Percentiles rank a stretch among this genome's conserved stretches.
Evolutionary conservation across 805 yeast species (phyloP).

Genomic region (Lachancea waltii): DNA sequence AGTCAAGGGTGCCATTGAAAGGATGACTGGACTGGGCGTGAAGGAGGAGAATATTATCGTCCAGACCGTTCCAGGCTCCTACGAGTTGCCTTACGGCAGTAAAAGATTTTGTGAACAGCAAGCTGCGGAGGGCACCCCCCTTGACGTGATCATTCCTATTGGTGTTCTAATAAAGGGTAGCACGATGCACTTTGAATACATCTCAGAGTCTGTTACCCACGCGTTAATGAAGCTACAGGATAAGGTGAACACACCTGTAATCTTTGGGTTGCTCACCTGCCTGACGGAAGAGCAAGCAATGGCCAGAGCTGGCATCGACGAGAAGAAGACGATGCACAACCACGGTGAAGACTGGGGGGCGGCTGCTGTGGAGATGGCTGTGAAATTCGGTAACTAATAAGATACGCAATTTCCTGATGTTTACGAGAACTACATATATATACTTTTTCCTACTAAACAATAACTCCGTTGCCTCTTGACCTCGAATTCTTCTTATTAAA

Average conservation of each 20-base stretch:
- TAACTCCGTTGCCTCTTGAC: constrained; percentile 2
- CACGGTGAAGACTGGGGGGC: constrained; percentile 99
- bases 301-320: constrained; percentile 84
- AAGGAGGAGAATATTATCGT: constrained; percentile 66
- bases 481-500: constrained; percentile 38
- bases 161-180: constrained; percentile 94
- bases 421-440: too few relatives aligned
- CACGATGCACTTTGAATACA: constrained; percentile 97
- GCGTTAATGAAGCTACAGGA: constrained; percentile 80
- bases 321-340: constrained; percentile 61
- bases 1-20: constrained; percentile 66
- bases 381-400: constrained; percentile 33
- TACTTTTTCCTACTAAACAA: constrained; percentile 4
- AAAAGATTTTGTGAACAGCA: constrained; percentile 44
- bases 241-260: constrained; percentile 65
- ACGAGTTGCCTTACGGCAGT: constrained; percentile 84
- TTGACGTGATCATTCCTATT: constrained; percentile 87
- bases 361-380: constrained; percentile 94
- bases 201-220: constrained; percentile 81
- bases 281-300: constrained; percentile 91
- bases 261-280: constrained; percentile 91
- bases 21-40: constrained; percentile 62
- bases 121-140: constrained; percentile 37
- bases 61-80: constrained; percentile 91
- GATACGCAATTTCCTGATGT: not conserved